phyloP scores from a whole-genome alignment of 306 rosid genomes.

The Corylus avellana region DNA sequence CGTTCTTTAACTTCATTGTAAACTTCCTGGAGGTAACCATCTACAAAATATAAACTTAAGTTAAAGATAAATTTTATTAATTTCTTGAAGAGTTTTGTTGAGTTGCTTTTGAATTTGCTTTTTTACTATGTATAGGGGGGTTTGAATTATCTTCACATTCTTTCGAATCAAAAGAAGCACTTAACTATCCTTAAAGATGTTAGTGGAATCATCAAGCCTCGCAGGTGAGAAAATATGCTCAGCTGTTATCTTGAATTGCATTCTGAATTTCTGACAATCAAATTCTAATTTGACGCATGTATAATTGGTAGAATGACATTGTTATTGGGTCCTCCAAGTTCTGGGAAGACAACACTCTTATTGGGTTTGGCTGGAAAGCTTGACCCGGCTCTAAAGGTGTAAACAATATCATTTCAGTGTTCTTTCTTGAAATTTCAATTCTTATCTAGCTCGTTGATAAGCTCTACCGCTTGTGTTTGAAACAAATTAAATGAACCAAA shows the following conservation, averaged over 20 bases:
- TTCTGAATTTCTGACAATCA: background rate
- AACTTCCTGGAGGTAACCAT: conserved; percentile 35
- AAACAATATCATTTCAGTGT: background rate
- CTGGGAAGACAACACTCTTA: conserved; percentile 78
- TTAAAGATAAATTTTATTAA: background rate
- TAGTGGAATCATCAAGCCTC: conserved; percentile 69
- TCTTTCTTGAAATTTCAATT: background rate
- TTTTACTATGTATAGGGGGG: conserved; percentile 10
- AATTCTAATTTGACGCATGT: background rate
- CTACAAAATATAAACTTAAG: background rate
- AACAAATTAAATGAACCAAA: too few relatives aligned
- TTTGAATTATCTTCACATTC: conserved; percentile 36
- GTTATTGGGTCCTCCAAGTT: conserved; percentile 82
- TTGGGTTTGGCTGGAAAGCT: conserved; percentile 71
- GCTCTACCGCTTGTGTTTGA: too few relatives aligned
- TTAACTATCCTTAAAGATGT: conserved; percentile 57
- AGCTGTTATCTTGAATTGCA: background rate
- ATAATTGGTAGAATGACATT: conserved; percentile 55
- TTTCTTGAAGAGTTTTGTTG: background rate
- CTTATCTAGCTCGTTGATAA: background rate
- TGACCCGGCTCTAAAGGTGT: conserved; percentile 52
- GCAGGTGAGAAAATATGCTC: conserved; percentile 41
- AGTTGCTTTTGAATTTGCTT: background rate
- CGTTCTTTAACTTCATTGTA: conserved; percentile 27
- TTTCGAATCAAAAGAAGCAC: conserved; percentile 31